Percentiles rank a stretch among this genome's conserved stretches.
phyloP scores from a whole-genome alignment of 371 early-diverging fungal genomes.

The Syncephalastrum contaminatum region DNA sequence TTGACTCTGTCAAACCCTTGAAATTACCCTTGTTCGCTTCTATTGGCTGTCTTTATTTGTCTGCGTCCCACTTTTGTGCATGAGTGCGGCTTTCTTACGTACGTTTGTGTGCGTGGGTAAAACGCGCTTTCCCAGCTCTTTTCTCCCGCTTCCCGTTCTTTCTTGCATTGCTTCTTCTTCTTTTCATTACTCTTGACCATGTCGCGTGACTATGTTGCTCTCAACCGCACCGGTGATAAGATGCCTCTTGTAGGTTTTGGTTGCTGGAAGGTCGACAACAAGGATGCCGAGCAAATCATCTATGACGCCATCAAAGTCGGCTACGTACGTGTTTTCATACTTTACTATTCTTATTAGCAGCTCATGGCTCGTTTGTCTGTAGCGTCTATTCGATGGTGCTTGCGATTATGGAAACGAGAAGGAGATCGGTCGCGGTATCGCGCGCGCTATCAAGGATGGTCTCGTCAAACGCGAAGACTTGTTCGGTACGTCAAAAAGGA shows the following conservation, averaged over 20 bases:
- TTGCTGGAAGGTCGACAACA: constrained; percentile 26
- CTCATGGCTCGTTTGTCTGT: constrained; percentile 12
- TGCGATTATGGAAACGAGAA: constrained; percentile 63
- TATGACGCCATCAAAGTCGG: constrained; percentile 52
- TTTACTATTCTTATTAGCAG: neutral
- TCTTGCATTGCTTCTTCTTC: too few species aligned
- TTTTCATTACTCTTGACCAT: too few species aligned
- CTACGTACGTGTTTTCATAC: constrained; percentile 10
- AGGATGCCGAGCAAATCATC: constrained; percentile 32
- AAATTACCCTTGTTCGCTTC: too few species aligned
- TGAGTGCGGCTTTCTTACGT: too few species aligned
- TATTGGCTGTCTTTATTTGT: too few species aligned
- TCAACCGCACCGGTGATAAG: constrained; percentile 38
- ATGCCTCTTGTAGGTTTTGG: constrained; percentile 46
- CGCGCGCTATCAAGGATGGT: constrained; percentile 48
- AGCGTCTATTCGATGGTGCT: constrained; percentile 43
- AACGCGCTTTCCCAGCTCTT: too few species aligned
- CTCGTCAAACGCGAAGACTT: constrained; percentile 60
- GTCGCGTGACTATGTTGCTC: constrained; percentile 9
- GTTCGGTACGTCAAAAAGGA: constrained; percentile 29
- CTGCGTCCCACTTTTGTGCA: too few species aligned
- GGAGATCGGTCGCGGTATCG: constrained; percentile 63
- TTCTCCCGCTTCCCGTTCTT: too few species aligned
- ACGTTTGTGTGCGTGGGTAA: too few species aligned
- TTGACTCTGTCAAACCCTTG: too few species aligned